phyloP scores from a whole-genome alignment of 306 rosid genomes.

The Prunus dulcis region DNA sequence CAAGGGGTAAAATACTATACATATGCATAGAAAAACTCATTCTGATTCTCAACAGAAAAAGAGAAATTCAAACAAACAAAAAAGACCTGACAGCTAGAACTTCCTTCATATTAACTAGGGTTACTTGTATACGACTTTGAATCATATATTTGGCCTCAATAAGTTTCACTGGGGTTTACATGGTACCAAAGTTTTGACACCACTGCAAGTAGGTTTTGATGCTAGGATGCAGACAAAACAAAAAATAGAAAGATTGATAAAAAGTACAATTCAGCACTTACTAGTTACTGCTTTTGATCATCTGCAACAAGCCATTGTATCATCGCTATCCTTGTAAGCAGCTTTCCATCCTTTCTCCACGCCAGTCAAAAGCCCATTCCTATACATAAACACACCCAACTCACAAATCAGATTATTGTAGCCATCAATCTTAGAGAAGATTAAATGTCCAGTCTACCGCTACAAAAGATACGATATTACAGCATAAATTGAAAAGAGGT shows the following conservation, averaged over 20 bases:
- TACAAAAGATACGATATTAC: neutral
- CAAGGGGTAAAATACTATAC: neutral
- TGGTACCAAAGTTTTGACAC: neutral
- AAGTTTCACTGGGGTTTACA: neutral
- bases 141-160: neutral
- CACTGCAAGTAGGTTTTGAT: neutral
- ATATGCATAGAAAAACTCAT: neutral
- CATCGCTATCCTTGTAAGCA: slow-evolving; percentile 21
- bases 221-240: neutral
- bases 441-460: neutral
- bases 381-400: slow-evolving; percentile 14
- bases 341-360: slow-evolving; percentile 29
- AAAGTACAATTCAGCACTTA: slow-evolving; percentile 4
- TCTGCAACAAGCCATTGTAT: slow-evolving; percentile 1
- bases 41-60: neutral
- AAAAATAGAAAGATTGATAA: neutral
- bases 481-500: slow-evolving; percentile 11
- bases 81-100: neutral
- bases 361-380: slow-evolving; percentile 28
- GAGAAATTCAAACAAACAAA: neutral
- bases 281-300: slow-evolving; percentile 7
- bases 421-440: neutral
- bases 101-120: neutral
- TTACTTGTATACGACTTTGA: neutral
- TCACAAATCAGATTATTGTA: slow-evolving; percentile 21